Conservation (phyloP, 2,329 filamentous ascomycete genomes). For the Dactylonectria macrodidyma region DNA sequence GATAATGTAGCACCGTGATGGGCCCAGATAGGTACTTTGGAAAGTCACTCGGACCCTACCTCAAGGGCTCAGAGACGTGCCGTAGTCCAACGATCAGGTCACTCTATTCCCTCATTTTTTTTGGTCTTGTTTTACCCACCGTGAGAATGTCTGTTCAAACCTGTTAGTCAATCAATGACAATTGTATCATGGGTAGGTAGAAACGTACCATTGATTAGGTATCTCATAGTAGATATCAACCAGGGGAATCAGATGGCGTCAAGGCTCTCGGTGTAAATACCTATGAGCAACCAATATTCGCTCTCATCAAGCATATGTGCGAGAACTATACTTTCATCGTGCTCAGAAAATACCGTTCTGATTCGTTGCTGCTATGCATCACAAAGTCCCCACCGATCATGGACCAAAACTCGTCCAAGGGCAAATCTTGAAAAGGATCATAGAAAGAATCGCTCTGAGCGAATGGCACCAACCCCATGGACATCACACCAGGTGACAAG, state of each 20-base stretch:
- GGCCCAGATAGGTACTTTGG: too few species aligned
- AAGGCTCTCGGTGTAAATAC: not conserved
- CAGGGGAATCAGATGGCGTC: not conserved
- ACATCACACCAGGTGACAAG: constrained; percentile 25
- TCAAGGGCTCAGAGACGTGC: too few species aligned
- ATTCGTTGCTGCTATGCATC: constrained; percentile 14
- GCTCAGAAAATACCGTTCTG: constrained; percentile 16
- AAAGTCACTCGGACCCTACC: too few species aligned
- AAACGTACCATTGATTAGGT: not conserved
- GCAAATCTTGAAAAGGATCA: constrained; percentile 44
- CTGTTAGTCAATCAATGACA: not conserved
- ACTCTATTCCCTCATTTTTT: too few species aligned
- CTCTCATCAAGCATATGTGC: not conserved
- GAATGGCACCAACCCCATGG: constrained; percentile 21
- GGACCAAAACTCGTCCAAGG: constrained; percentile 45
- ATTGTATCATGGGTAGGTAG: not conserved
- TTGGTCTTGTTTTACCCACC: too few species aligned
- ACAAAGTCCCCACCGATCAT: constrained; percentile 42
- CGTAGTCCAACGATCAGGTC: too few species aligned
- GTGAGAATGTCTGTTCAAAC: not conserved
- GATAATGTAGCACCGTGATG: too few species aligned
- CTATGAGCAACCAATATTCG: not conserved
- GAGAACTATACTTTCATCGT: not conserved
- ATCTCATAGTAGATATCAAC: not conserved
- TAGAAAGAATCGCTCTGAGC: constrained; percentile 39